Evolutionary conservation across 345 rosid genomes (phyloP).

Genomic region (Populus deltoides): DNA sequence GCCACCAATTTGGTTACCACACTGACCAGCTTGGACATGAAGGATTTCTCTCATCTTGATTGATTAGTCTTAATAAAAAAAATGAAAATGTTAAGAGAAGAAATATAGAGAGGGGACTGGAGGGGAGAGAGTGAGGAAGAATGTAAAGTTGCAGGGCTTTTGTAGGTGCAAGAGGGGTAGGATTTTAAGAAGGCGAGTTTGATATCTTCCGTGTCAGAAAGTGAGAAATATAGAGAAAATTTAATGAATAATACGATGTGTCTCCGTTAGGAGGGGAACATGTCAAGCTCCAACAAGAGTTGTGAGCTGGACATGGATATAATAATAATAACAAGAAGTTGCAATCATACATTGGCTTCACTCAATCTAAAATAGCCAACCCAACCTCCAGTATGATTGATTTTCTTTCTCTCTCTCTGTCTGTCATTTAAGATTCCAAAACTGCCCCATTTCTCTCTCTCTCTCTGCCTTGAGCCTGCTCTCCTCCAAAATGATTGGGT

Average conservation of each 20-base stretch:
- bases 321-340: conserved; percentile 29
- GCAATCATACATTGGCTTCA: conserved; percentile 21
- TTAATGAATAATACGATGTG: conserved; percentile 23
- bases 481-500: too few species aligned
- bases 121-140: conserved; percentile 9
- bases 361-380: conserved; percentile 24
- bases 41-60: conserved; percentile 54
- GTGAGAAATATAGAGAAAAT: background rate
- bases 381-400: conserved; percentile 18
- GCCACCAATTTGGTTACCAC: conserved; percentile 59
- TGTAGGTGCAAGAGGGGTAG: conserved; percentile 16
- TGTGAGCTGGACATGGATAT: conserved; percentile 47
- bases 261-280: conserved; percentile 30
- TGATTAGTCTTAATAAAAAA: background rate
- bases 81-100: background rate
- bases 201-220: conserved; percentile 7
- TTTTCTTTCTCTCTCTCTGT: conserved; percentile 28
- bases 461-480: background rate
- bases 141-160: conserved; percentile 9
- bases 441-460: background rate
- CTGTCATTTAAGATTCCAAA: conserved; percentile 23
- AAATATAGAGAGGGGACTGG: background rate
- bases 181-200: background rate
- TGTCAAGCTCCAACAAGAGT: conserved; percentile 34
- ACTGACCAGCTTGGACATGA: conserved; percentile 62